A percentile compares a stretch with the other conserved stretches of the same genome.
Evolutionary conservation across 306 rosid species (phyloP).

Genomic region (Vachellia collinsii): DNA sequence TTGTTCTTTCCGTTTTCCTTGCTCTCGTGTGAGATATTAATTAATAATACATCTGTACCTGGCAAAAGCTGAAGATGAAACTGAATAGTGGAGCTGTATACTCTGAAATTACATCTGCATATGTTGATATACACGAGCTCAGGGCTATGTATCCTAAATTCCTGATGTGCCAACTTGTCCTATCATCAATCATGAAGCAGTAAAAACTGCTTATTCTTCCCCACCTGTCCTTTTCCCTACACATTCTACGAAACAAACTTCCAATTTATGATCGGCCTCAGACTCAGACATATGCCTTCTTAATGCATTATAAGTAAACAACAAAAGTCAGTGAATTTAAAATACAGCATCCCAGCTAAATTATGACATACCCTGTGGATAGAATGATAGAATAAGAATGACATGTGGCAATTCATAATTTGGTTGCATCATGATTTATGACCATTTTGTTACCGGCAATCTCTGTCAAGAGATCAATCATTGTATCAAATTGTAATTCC

Average conservation of each 20-base stretch:
- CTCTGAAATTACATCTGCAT: slow-evolving; percentile 31
- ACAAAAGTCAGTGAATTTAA: slow-evolving; percentile 6
- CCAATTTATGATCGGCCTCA: slow-evolving; percentile 5
- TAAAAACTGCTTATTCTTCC: slow-evolving; percentile 4
- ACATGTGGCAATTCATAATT: slow-evolving; percentile 16
- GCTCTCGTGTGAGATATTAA: neutral
- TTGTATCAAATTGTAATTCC: neutral
- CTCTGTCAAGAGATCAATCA: slow-evolving; percentile 28
- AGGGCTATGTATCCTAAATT: neutral
- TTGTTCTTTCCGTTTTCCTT: slow-evolving; percentile 45
- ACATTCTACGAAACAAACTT: neutral
- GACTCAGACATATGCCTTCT: neutral
- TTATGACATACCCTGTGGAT: slow-evolving; percentile 7
- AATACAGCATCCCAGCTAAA: neutral
- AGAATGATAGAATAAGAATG: slow-evolving; percentile 12
- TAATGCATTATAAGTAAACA: slow-evolving; percentile 9
- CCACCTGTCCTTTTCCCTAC: neutral
- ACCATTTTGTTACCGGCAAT: slow-evolving; percentile 22
- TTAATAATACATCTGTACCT: neutral
- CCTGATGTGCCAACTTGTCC: slow-evolving; percentile 11
- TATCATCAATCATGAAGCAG: slow-evolving; percentile 36
- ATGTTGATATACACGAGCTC: slow-evolving; percentile 36
- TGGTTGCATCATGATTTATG: slow-evolving; percentile 8
- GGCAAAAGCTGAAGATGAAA: neutral
- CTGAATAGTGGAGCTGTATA: slow-evolving; percentile 3